These are phyloP conservation scores for Macrotyloma uniflorum DNA, from an alignment of 306 rosid genomes.

Conservation along the genomic window DNA sequence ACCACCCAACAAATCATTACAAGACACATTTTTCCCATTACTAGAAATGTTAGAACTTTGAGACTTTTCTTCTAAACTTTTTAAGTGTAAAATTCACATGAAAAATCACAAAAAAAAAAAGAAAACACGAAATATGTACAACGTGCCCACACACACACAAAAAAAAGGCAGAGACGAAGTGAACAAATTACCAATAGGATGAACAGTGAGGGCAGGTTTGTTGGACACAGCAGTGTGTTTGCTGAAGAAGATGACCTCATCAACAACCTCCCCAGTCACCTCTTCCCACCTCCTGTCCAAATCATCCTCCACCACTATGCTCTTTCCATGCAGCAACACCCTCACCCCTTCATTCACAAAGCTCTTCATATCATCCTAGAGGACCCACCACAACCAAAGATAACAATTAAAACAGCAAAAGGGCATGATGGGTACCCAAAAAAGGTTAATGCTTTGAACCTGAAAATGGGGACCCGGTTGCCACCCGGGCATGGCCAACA, in stretches of 20 bases:
- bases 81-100: too few relatives aligned
- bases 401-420: neutral
- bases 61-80: too few relatives aligned
- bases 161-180: too few relatives aligned
- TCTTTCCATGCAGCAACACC: constrained; percentile 57
- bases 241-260: constrained; percentile 83
- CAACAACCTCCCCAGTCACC: constrained; percentile 68
- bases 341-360: constrained; percentile 62
- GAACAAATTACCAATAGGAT: constrained; percentile 71
- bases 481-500: constrained; percentile 82
- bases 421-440: neutral
- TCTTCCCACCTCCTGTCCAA: constrained; percentile 80
- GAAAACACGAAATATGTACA: too few relatives aligned
- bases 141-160: neutral
- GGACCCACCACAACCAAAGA: neutral
- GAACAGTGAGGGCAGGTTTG: constrained; percentile 92
- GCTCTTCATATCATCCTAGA: constrained; percentile 62
- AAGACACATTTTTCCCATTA: neutral
- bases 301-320: constrained; percentile 73
- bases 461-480: constrained; percentile 59
- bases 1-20: constrained; percentile 11
- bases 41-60: too few relatives aligned
- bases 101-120: too few relatives aligned
- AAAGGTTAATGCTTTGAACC: constrained; percentile 42
- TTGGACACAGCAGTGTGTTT: constrained; percentile 87